phyloP scores from a whole-genome alignment of 371 early-diverging fungal genomes.

The Mortierella sp. region DNA sequence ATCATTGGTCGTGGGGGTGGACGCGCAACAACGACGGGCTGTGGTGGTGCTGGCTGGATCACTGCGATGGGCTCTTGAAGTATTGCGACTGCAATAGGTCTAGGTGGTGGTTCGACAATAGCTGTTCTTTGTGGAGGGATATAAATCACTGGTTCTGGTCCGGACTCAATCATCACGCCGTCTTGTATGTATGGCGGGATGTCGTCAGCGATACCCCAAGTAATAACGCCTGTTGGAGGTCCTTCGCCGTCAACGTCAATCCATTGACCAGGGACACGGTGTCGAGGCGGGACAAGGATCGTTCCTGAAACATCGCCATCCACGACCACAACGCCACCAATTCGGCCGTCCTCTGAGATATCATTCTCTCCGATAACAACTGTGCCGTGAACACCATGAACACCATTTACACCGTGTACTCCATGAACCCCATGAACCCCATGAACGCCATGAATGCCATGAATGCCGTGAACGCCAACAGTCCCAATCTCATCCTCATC shows the following conservation, averaged over 20 bases:
- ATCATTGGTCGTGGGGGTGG: constrained; percentile 16
- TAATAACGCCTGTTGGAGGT: constrained; percentile 29
- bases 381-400: constrained; percentile 7
- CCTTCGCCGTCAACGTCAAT: constrained; percentile 13
- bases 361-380: neutral
- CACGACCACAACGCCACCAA: constrained; percentile 17
- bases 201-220: constrained; percentile 44
- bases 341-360: neutral
- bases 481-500: constrained; percentile 1
- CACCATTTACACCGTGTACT: neutral
- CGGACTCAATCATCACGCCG: constrained; percentile 9
- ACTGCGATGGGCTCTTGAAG: constrained; percentile 4
- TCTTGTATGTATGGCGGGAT: constrained; percentile 22
- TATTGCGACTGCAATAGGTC: neutral
- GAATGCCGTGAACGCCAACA: neutral
- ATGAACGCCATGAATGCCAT: constrained; percentile 14
- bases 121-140: constrained; percentile 28
- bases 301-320: constrained; percentile 5
- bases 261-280: constrained; percentile 26
- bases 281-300: neutral
- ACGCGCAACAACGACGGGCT: constrained; percentile 7
- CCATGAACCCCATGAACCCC: neutral
- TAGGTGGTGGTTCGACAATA: constrained; percentile 27
- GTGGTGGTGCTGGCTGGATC: constrained; percentile 13
- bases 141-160: constrained; percentile 24